phyloP scores from a whole-genome alignment of 805 yeast species.

The Ogataea thermomethanolica region DNA sequence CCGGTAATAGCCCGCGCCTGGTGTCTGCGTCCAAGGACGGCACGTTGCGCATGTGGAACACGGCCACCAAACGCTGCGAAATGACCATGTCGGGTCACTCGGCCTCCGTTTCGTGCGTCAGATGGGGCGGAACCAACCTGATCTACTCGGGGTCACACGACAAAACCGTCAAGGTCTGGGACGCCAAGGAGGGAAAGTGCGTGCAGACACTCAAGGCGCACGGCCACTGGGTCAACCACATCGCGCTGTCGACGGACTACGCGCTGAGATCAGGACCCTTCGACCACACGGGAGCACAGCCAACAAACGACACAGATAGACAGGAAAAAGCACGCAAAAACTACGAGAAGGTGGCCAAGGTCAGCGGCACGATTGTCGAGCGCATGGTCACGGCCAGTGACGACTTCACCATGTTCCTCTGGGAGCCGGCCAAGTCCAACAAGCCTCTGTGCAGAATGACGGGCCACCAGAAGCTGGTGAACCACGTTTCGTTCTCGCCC shows the following conservation, averaged over 20 bases:
- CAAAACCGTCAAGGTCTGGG: slow-evolving; percentile 92
- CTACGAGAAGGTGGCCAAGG: slow-evolving; percentile 59
- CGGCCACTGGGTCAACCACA: slow-evolving; percentile 97
- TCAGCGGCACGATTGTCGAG: slow-evolving; percentile 58
- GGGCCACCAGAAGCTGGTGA: slow-evolving; percentile 95
- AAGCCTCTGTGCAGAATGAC: slow-evolving; percentile 94
- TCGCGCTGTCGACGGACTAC: slow-evolving; percentile 87
- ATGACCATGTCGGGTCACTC: slow-evolving; percentile 84
- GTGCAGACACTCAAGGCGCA: slow-evolving; percentile 79
- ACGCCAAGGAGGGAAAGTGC: slow-evolving; percentile 70
- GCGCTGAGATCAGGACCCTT: slow-evolving; percentile 84
- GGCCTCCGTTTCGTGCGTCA: slow-evolving; percentile 88
- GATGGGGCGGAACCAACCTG: slow-evolving; percentile 89
- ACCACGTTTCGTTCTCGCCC: slow-evolving; percentile 93
- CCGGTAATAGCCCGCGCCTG: slow-evolving; percentile 64
- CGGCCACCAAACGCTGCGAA: slow-evolving; percentile 59
- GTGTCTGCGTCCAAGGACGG: slow-evolving; percentile 92
- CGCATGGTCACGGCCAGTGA: slow-evolving; percentile 93
- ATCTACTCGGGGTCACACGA: slow-evolving; percentile 92
- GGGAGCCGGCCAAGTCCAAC: slow-evolving; percentile 81
- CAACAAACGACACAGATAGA: slow-evolving; percentile 44
- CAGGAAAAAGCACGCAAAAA: slow-evolving; percentile 52
- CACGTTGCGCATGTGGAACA: slow-evolving; percentile 86
- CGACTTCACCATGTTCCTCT: slow-evolving; percentile 95
- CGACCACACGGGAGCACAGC: slow-evolving; percentile 60